Base-by-base conservation (phyloP, 2,329 filamentous ascomycete genomes). In the Colletotrichum horii region DNA sequence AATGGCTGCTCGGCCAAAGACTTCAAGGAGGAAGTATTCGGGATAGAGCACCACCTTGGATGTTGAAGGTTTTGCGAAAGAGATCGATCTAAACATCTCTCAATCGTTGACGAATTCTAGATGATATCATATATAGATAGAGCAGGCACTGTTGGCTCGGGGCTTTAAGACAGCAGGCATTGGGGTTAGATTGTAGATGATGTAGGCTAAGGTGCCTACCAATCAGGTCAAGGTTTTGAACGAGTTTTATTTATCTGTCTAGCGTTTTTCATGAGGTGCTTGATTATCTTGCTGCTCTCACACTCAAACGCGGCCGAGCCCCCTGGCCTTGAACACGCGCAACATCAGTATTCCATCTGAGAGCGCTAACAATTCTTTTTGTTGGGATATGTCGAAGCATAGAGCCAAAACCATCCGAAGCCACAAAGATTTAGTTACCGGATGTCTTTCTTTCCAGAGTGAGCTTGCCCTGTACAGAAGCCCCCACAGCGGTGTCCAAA, bases 1-100 rank as follows among this genome's bases (percentile, higher is more conserved):
- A 75, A 38, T 75, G 73, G 73, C 70, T 75, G 19, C 70, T 75
- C 4, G 64, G 38, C 9, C 73, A 66, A n/a, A 61, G 73, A 24
- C 28, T 73, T 19, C 61, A n/a, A 16, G 73, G 73, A 2, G 73
- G 64, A 9, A 58, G 19, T 19, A 7, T 75, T 16, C 26, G 62
- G 24, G 73, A 73, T 4, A 73, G 64, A 14, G 73, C 73, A 2
- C 73, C 73, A 8, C 73, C 73, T 4, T 75, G 73, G 73, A 73
- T 75, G 73, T 43, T 75, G n/a, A 75, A 65, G 14, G 34, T 75
- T 28, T 2, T 75, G n/a, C 58, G 69, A 19, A 75, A 68, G 6
- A 34, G 56, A 15, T 70, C 67, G 9, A 43, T 52, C n/a, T 52
- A 14, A 14, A 22, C 11, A 14, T 14, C 6, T 14, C n/a, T 52